Evolutionary conservation across 345 rosid genomes (phyloP).

Genomic region (Capsella bursapastoris): DNA sequence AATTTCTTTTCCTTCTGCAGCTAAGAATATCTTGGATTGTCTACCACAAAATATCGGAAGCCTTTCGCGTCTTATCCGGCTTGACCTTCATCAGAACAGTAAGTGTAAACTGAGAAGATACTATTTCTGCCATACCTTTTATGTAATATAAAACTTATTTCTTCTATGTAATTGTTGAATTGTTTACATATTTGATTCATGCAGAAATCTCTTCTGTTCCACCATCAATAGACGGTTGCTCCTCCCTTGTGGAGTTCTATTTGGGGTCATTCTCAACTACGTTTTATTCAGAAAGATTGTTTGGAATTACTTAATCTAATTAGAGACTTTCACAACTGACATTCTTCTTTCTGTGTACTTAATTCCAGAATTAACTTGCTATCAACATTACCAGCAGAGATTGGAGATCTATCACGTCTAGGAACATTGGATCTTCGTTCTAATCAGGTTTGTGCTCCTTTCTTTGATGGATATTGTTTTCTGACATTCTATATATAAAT

Average conservation of each 20-base stretch:
- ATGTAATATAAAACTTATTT: slow-evolving; percentile 13
- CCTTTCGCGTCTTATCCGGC: slow-evolving; percentile 81
- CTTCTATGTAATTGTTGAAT: slow-evolving; percentile 13
- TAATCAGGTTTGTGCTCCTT: slow-evolving; percentile 64
- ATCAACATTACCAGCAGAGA: slow-evolving; percentile 68
- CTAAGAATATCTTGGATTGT: slow-evolving; percentile 69
- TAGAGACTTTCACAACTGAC: slow-evolving; percentile 27
- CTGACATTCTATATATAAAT: background rate
- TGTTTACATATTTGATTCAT: slow-evolving; percentile 16
- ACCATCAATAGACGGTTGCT: slow-evolving; percentile 75
- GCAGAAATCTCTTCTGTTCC: slow-evolving; percentile 76
- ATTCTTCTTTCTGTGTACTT: slow-evolving; percentile 40
- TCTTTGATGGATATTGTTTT: background rate
- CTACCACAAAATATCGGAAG: slow-evolving; percentile 77
- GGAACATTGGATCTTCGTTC: slow-evolving; percentile 91
- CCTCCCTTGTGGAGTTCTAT: slow-evolving; percentile 78
- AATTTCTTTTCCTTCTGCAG: slow-evolving; percentile 50
- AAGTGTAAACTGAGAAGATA: slow-evolving; percentile 43
- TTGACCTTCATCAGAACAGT: slow-evolving; percentile 96
- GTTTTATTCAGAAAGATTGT: slow-evolving; percentile 26
- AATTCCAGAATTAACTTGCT: slow-evolving; percentile 68
- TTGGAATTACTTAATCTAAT: slow-evolving; percentile 9
- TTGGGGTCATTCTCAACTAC: slow-evolving; percentile 68
- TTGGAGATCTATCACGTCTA: slow-evolving; percentile 67
- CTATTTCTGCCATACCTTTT: slow-evolving; percentile 7